Percentiles rank a stretch among this genome's conserved stretches.
Conservation (phyloP, 495 filamentous ascomycete genomes). For the Podospora pseudocomata region DNA sequence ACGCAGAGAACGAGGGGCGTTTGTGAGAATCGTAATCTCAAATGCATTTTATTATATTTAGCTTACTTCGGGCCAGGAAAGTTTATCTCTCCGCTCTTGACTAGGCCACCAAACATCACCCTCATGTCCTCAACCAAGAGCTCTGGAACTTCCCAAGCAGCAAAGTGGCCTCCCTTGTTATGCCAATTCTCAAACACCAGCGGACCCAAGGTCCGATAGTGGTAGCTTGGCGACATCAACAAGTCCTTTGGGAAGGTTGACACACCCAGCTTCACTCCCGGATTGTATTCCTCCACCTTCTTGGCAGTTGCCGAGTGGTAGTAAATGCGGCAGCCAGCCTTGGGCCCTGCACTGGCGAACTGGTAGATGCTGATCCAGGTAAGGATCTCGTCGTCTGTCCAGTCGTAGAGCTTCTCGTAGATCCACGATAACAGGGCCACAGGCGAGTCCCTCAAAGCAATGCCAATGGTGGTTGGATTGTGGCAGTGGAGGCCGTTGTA, state of each 20-base stretch:
- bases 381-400: constrained; percentile 64
- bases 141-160: constrained; percentile 56
- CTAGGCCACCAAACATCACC: constrained; percentile 46
- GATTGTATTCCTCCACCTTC: constrained; percentile 20
- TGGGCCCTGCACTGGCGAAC: constrained; percentile 55
- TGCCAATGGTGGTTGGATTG: constrained; percentile 61
- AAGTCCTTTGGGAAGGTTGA: constrained; percentile 54
- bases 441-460: constrained; percentile 56
- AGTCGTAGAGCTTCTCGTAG: constrained; percentile 65
- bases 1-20: too few species aligned
- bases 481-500: constrained; percentile 56
- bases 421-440: constrained; percentile 63
- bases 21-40: too few species aligned
- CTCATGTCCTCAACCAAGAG: constrained; percentile 52
- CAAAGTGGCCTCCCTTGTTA: constrained; percentile 60
- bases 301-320: constrained; percentile 34
- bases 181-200: constrained; percentile 55
- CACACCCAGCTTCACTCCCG: constrained; percentile 52
- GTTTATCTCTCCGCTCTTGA: neutral
- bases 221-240: constrained; percentile 45
- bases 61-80: too few species aligned
- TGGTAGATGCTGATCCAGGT: constrained; percentile 64
- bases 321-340: constrained; percentile 56
- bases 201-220: constrained; percentile 48
- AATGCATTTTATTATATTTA: too few species aligned